Percentiles rank a stretch among this genome's conserved stretches.
Evolutionary conservation across 2,329 filamentous ascomycete species (phyloP).

Genomic region (Pyricularia sp.): DNA sequence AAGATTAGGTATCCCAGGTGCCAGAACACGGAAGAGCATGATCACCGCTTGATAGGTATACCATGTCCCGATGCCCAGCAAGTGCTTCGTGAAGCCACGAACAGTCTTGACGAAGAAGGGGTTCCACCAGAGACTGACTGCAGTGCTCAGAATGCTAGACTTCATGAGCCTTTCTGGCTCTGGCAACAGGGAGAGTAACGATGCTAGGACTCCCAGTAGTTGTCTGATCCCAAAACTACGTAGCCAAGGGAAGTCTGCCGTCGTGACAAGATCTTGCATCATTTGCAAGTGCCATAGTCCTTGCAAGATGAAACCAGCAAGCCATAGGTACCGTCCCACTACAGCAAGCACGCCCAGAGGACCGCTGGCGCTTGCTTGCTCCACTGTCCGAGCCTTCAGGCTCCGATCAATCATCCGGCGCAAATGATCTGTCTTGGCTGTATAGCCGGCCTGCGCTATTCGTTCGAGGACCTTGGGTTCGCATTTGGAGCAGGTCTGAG

Average conservation of each 20-base stretch:
- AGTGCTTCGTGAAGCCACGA: slow-evolving; percentile 49
- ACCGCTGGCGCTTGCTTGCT: slow-evolving; percentile 21
- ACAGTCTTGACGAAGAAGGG: slow-evolving; percentile 51
- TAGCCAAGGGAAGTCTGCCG: background rate
- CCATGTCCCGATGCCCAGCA: slow-evolving; percentile 54
- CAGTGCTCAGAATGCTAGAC: slow-evolving; percentile 36
- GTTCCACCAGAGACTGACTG: slow-evolving; percentile 58
- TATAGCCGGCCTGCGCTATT: slow-evolving; percentile 65
- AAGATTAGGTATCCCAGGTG: slow-evolving; percentile 28
- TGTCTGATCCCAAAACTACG: background rate
- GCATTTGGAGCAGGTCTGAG: slow-evolving; percentile 78
- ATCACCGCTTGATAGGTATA: slow-evolving; percentile 56
- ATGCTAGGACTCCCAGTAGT: background rate
- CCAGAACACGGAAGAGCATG: slow-evolving; percentile 45
- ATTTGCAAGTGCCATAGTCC: slow-evolving; percentile 39
- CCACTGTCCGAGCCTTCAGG: slow-evolving; percentile 27
- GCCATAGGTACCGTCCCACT: slow-evolving; percentile 37
- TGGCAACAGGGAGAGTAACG: slow-evolving; percentile 30
- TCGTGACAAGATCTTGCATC: slow-evolving; percentile 16
- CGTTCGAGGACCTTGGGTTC: slow-evolving; percentile 62
- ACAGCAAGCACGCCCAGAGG: slow-evolving; percentile 24
- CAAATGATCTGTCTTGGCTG: slow-evolving; percentile 74
- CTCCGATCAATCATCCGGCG: slow-evolving; percentile 65
- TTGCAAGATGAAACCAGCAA: slow-evolving; percentile 34
- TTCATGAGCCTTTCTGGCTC: slow-evolving; percentile 29